A percentile compares a stretch with the other conserved stretches of the same genome.
These are phyloP conservation scores for Rhodomyrtus psidioides DNA, from an alignment of 441 rosid genomes.

Conservation along the genomic window DNA sequence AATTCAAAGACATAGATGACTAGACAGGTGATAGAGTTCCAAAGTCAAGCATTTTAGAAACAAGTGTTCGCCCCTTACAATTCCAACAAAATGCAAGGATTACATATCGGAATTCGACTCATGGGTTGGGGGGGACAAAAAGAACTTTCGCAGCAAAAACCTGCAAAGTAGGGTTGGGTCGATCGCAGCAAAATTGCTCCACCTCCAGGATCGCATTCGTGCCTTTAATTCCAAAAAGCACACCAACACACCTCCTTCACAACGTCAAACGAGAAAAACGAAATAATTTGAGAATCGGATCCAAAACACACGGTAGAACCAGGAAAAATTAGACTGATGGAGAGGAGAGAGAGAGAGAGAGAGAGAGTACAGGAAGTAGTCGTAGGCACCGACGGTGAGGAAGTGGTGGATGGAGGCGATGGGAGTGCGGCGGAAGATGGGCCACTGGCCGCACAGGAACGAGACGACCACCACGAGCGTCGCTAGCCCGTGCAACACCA, in stretches of 20 bases:
- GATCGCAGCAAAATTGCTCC: conserved; percentile 69
- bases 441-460: conserved; percentile 97
- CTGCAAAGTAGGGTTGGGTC: conserved; percentile 80
- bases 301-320: background rate
- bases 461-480: conserved; percentile 58
- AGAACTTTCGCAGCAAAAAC: conserved; percentile 7
- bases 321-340: background rate
- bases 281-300: background rate
- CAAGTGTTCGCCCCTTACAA: background rate
- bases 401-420: conserved; percentile 62
- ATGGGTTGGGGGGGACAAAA: background rate
- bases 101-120: background rate
- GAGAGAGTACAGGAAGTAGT: conserved; percentile 48
- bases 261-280: background rate
- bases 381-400: conserved; percentile 84
- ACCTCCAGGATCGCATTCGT: conserved; percentile 40
- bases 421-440: conserved; percentile 77
- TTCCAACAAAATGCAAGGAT: background rate
- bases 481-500: conserved; percentile 57
- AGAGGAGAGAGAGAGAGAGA: background rate
- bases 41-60: background rate
- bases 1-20: background rate
- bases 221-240: conserved; percentile 56
- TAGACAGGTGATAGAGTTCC: background rate
- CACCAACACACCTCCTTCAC: conserved; percentile 42